Evolutionary conservation across 164 flowering plant species (phyloP), one percentile per base, ranked within the genome.

Genomic region (Magnolia officinalis): DNA sequence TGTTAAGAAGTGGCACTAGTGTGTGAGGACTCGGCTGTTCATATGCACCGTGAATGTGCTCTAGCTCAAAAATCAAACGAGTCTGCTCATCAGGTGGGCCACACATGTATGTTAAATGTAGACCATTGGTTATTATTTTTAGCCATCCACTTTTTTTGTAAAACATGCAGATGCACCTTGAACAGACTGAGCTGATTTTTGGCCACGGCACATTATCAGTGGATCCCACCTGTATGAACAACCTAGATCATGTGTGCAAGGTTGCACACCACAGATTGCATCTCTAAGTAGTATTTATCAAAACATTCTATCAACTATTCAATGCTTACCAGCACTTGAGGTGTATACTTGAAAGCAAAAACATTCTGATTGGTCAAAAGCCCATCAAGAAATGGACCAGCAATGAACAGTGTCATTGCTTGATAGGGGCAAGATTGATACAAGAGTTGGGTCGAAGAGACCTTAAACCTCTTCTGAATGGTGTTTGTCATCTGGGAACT

Each of bases 381-480:
- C 79, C 89, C 82, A 87, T 96, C 99, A 50, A 96, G 83, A 83
- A 96, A 91, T 74, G 99, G 99, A 66, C 99, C 98, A 63, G 78
- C 13, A 18, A 96, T 71, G 79, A 96, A 89, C 81, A 96, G 81
- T 2, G 91, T 91, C 67, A 85, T 76, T 59, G 99, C 93, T 79
- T 96, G 98, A 81, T 89, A 96, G 59, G 95, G 97, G 78, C 91
- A 89, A 75, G 99, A 92, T 75, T 96, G 99, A 80, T 96, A 96
- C 65, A 96, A 83, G 50, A 96, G 96, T 74, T 96, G 99, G 45
- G 99, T 96, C 49, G 99, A 96, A 67, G 99, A 96, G 65, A 93
- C 91, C 81, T 91, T 95, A 80, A 87, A 91, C 84, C 89, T 92
- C 89, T 95, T 95, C 81, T 96, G 99, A 83, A 96, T 96, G 64